These are phyloP conservation scores for Paragyromitra xinjiangensis DNA, from an alignment of 495 filamentous ascomycete species.

Conservation along the genomic window DNA sequence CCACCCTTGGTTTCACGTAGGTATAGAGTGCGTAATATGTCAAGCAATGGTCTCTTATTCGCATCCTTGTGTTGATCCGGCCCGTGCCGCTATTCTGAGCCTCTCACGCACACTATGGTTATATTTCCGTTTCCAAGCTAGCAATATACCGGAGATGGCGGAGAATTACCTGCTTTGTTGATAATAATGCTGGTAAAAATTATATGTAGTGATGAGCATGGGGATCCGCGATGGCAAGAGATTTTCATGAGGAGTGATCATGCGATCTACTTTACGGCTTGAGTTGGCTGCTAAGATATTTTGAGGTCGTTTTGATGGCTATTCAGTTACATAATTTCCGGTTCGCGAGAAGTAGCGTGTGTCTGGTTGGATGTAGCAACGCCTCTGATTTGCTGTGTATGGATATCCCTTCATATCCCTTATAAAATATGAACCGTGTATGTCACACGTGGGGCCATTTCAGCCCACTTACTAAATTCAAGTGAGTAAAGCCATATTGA, in stretches of 20 bases:
- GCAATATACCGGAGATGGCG: neutral
- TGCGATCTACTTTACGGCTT: slow-evolving; percentile 10
- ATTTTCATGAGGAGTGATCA: neutral
- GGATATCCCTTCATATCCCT: slow-evolving; percentile 6
- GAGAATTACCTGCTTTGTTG: slow-evolving; percentile 10
- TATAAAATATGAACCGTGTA: slow-evolving; percentile 7
- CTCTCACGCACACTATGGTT: neutral
- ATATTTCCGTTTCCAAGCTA: slow-evolving; percentile 28
- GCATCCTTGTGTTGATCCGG: slow-evolving; percentile 50
- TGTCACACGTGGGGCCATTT: neutral
- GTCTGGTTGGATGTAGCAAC: neutral
- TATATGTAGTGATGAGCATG: neutral
- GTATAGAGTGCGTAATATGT: slow-evolving; percentile 31
- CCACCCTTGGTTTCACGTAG: neutral
- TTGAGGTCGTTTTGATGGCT: neutral
- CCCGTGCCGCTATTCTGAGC: slow-evolving; percentile 37
- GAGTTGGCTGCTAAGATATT: neutral
- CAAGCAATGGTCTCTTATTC: slow-evolving; percentile 2
- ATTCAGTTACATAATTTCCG: slow-evolving; percentile 8
- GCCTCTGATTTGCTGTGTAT: neutral
- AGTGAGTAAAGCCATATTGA: neutral
- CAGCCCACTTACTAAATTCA: neutral
- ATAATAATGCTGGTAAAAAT: slow-evolving; percentile 25
- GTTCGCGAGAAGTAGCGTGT: neutral
- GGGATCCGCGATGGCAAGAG: neutral